Conservation (phyloP, 768 basidiomycete genomes). For the Piloderma croceum region DNA sequence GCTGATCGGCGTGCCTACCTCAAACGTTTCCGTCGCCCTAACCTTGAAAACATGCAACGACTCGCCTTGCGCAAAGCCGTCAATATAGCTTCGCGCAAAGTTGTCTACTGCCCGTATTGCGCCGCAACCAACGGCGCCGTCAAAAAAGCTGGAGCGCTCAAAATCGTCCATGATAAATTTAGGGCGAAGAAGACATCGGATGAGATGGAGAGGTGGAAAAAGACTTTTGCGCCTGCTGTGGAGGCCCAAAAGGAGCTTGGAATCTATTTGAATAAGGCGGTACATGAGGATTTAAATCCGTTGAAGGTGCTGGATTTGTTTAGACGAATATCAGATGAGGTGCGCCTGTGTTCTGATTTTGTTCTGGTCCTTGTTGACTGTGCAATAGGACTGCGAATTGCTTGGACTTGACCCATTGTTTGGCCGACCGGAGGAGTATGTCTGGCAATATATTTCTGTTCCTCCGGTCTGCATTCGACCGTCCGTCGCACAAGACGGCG, state of each 20-base stretch:
- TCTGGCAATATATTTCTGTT: conserved; percentile 99
- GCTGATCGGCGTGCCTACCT: conserved; percentile 79
- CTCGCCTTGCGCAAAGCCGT: conserved; percentile 79
- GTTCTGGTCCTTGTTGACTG: background rate
- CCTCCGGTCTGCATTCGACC: conserved; percentile 97
- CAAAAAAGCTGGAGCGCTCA: conserved; percentile 91
- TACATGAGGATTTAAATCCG: conserved; percentile 91
- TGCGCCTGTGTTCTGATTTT: conserved; percentile 23
- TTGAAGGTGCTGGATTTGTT: conserved; percentile 91
- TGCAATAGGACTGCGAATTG: conserved; percentile 82
- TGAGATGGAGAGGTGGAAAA: conserved; percentile 84
- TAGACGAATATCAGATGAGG: conserved; percentile 87
- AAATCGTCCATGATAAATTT: conserved; percentile 97
- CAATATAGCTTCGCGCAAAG: conserved; percentile 82
- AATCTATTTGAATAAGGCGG: conserved; percentile 79
- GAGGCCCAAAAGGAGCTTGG: conserved; percentile 84
- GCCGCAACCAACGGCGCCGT: conserved; percentile 90
- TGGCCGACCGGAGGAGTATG: conserved; percentile 92
- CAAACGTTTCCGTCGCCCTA: conserved; percentile 83
- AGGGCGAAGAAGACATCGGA: conserved; percentile 88
- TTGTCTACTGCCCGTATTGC: conserved; percentile 89
- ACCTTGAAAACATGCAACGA: conserved; percentile 89
- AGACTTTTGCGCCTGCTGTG: conserved; percentile 73
- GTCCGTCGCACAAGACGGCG: conserved; percentile 95
- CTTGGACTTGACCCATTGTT: conserved; percentile 83